Base-by-base conservation (phyloP, 73 alveolate genomes). In the Stentor roeselii region DNA sequence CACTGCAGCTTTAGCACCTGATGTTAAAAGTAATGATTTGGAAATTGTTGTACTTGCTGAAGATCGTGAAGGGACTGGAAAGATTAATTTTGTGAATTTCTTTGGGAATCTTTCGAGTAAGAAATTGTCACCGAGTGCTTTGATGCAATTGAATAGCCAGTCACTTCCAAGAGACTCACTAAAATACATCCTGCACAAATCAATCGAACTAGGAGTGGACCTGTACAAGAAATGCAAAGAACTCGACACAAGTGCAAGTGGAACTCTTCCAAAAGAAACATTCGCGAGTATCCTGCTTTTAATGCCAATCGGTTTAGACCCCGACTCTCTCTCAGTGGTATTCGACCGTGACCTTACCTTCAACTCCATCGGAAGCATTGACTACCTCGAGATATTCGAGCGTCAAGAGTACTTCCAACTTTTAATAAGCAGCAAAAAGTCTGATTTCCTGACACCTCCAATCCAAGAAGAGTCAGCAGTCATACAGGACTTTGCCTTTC, bases 331-430 rank as follows among this genome's bases (percentile, higher is more conserved):
- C 35, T 83, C 83, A 11, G 88, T 84, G 15, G 74, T 88, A 2
- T 84, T 88, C 59, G 93, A 88, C 30, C 60, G 83, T 37, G 93
- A 88, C 50, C 61, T 88, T 1, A 32, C 82, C 58, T 88, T n/a
- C 39, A 90, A 89, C 40, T 83, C 84, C 75, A 74, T 85, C 35
- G 89, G 91, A 6, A 84, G 85, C 42, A 91, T 89, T 1, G 94
- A 89, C 82, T 89, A 89, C 59, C 61, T 86, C 2, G 91, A 82
- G 3, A 89, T 89, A 35, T 75, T 89, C 3, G 88, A 89, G 42
- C 84, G 89, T 21, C 88, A 85, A 36, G 41, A 78, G 31, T 89
- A 75, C 75, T 83, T 80, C n/a, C 35, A 82, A 27, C 34, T 67
- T 27, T n/a, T 67, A 21, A 32, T 32, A 1, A 21, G 42, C 14